These are phyloP conservation scores for Ophiostoma angusticollis DNA, from an alignment of 2,329 filamentous ascomycete species.

Conservation along the genomic window DNA sequence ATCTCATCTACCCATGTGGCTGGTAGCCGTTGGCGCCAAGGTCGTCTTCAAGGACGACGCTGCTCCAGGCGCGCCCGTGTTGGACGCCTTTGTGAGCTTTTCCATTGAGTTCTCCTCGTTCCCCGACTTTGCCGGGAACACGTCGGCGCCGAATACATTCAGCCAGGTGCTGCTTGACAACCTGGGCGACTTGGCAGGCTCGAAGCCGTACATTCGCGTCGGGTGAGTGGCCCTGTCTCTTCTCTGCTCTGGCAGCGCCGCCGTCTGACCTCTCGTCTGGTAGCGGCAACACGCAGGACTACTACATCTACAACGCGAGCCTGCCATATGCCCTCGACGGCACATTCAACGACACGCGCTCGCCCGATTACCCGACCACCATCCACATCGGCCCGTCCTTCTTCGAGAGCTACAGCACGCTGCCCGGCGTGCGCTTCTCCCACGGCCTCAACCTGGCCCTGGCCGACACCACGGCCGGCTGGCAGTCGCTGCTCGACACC, in stretches of 20 bases:
- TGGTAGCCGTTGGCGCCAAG: too few relatives aligned
- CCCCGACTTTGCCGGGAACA: constrained; percentile 41
- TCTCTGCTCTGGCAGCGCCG: too few relatives aligned
- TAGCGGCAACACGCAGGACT: constrained; percentile 55
- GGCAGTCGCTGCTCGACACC: constrained; percentile 39
- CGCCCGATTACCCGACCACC: constrained; percentile 46
- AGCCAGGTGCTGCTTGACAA: constrained; percentile 48
- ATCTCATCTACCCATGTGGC: too few relatives aligned
- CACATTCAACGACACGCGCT: constrained; percentile 34
- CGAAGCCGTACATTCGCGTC: constrained; percentile 49
- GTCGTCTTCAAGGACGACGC: not conserved
- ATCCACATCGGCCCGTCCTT: constrained; percentile 47
- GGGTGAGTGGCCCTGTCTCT: too few relatives aligned
- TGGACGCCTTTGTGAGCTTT: constrained; percentile 26
- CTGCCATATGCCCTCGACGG: constrained; percentile 38
- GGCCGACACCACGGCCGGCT: constrained; percentile 29
- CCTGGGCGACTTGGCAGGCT: constrained; percentile 37
- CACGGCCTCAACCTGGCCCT: constrained; percentile 51
- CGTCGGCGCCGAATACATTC: constrained; percentile 42
- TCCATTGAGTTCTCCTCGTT: constrained; percentile 40
- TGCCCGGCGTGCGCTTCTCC: constrained; percentile 40
- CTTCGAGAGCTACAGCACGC: constrained; percentile 50
- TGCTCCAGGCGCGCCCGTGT: constrained; percentile 19
- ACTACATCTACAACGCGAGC: constrained; percentile 43
- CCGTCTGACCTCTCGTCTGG: too few relatives aligned